Base-by-base conservation (phyloP, 805 yeast genomes). In the Candida mattraensis region DNA sequence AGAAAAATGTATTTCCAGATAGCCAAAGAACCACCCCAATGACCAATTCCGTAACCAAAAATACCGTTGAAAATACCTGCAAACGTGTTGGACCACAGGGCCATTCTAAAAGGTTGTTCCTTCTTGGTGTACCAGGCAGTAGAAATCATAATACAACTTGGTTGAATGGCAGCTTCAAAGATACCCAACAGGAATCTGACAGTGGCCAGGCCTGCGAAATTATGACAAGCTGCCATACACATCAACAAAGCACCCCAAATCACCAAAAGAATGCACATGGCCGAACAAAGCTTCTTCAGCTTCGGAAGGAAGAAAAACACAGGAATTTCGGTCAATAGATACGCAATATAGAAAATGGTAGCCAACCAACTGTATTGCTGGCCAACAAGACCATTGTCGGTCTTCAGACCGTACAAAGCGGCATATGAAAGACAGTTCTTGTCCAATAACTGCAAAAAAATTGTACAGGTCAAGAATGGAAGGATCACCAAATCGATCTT, bases 321-420 rank as follows among this genome's bases (percentile, higher is more conserved):
- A 2, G 82, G 81, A 33, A 73, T 61, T 45, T 78, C 81, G 47
- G 75, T 76, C 11, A 65, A 66, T 29, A 83, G 55, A 53, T 82
- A 83, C 2, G 87, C 89, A 25, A 81, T 54, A 50, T 78, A 79
- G 46, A 79, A 80, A 7, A 76, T 69, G 1, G 81, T 67, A n/a
- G 81, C 76, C 11, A 71, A 59, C 80, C 83, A 74, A 31, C 75
- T 56, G 48, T 74, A 70, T 51, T 66, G 60, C 37, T 61, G 60
- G 6, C 76, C 72, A n/a, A 42, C 41, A 54, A 74, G 58, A 18
- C 63, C 37, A 16, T 57, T 57, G 47, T 69, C 75, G 7, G 47
- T 45, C 33, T 60, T 59, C 25, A 74, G 44, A 9, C 76, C 76
- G 45, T 69, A 61, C 28, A 73, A 58, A 5, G 76, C 67, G 4